Base-by-base conservation (phyloP, 2,329 filamentous ascomycete species). In the Aspergillus pseudoviridinutans region DNA sequence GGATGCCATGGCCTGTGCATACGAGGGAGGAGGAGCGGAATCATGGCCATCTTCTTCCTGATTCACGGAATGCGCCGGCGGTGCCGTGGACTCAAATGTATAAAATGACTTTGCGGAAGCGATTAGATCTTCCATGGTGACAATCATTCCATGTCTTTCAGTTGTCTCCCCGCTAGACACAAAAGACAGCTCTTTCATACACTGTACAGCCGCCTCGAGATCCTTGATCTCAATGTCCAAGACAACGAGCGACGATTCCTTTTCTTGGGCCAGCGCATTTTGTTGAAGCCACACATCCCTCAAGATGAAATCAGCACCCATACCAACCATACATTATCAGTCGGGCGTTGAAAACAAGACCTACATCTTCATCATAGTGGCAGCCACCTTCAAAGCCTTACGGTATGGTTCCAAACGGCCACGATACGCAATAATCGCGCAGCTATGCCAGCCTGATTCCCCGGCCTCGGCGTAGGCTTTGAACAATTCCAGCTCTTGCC, bases 361-460 rank as follows among this genome's bases (percentile, higher is more conserved):
- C 28, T 46, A 50, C 53, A 42, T 55, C 14, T 9, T 55, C 46
- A 50, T 55, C 32, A 55, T 38, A 28, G 14, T 41, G 8, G 53
- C 29, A 10, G 35, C 53, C 22, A 42, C 32, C 25, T 46, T 55
- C 46, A 55, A 6, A 1, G 53, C 14, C 20, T n/a, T 27, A 6
- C 49, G 20, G 8, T 44, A 22, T 14, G 28, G n/a, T n/a, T 27
- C 29, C 29, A 55, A 8, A n/a, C 46, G 47, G 12, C 32, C 29
- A 2, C 53, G 53, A 28, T 29, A 55, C 17, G 29, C 22, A 7
- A 46, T 22, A 4, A 55, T 55, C 1, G 10, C 28, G 3, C 22
- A 1, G 12, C 42, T 20, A 28, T 55, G 20, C 24, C 29, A 17
- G 10, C 47, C 53, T 3, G 49, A 17, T 24, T 9, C 49, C 42